Evolutionary conservation across 192 early-diverging fungal species (phyloP).

Genomic region (Coemansia sp.): DNA sequence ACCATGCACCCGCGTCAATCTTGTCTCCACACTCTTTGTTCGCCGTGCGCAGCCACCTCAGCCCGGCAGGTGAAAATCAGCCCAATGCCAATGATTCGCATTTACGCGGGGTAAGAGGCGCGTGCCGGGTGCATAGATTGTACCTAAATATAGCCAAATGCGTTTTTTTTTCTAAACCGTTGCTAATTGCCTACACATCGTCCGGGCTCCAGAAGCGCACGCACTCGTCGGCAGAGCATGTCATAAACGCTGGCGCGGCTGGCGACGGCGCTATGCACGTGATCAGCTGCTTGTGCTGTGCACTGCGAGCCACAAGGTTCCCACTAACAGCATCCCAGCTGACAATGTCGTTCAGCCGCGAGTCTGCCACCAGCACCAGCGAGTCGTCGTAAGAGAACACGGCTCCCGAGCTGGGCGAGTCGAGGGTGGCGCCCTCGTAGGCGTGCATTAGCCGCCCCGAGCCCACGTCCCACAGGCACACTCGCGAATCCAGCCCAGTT

Average conservation of each 20-base stretch:
- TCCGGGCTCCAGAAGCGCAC: slow-evolving; percentile 40
- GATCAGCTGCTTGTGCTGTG: slow-evolving; percentile 26
- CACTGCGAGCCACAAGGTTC: slow-evolving; percentile 42
- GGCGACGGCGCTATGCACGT: slow-evolving; percentile 40
- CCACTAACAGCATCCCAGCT: slow-evolving; percentile 75
- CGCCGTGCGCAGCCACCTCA: background rate
- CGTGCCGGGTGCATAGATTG: background rate
- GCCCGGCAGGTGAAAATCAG: background rate
- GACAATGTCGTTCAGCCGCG: slow-evolving; percentile 58
- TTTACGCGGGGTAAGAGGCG: background rate
- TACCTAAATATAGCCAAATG: background rate
- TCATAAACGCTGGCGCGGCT: slow-evolving; percentile 29
- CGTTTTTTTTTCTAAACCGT: background rate
- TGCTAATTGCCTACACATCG: background rate
- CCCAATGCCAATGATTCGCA: background rate
- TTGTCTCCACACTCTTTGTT: background rate
- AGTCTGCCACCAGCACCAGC: slow-evolving; percentile 69
- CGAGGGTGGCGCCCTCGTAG: slow-evolving; percentile 65
- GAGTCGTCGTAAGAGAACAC: slow-evolving; percentile 70
- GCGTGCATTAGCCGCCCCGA: slow-evolving; percentile 69
- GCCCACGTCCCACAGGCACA: slow-evolving; percentile 80
- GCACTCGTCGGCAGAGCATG: slow-evolving; percentile 43
- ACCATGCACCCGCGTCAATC: slow-evolving; percentile 1
- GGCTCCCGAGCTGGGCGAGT: slow-evolving; percentile 33
- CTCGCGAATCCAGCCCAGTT: slow-evolving; percentile 72